phyloP scores from a whole-genome alignment of 2,329 filamentous ascomycete genomes.

The Trichoderma endophyticum region DNA sequence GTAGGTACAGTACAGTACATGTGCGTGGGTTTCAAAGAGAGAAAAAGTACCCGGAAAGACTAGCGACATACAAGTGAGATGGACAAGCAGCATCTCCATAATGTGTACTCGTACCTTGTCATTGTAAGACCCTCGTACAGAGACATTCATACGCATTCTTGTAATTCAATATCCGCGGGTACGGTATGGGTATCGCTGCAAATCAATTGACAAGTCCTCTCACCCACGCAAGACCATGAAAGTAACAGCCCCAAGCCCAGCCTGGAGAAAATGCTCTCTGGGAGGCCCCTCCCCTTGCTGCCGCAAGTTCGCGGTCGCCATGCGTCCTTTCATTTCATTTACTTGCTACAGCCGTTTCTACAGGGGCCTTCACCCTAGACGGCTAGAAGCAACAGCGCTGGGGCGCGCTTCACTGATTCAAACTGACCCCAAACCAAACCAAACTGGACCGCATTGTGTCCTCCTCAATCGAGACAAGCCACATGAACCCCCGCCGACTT shows the following conservation, averaged over 20 bases:
- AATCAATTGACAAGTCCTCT: neutral
- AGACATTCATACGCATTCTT: neutral
- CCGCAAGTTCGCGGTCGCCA: slow-evolving; percentile 4
- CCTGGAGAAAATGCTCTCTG: neutral
- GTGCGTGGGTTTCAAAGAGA: neutral
- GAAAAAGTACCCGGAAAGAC: neutral
- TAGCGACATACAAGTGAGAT: neutral
- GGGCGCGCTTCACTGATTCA: slow-evolving; percentile 12
- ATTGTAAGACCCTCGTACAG: neutral
- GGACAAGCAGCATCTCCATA: neutral
- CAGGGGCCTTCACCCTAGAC: slow-evolving; percentile 2
- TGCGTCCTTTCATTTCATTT: slow-evolving; percentile 17
- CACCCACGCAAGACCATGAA: neutral
- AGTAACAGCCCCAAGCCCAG: neutral
- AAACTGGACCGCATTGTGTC: neutral
- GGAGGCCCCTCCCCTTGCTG: slow-evolving; percentile 11
- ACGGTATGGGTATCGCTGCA: neutral
- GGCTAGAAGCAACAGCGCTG: slow-evolving; percentile 1
- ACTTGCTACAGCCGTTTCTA: slow-evolving; percentile 13
- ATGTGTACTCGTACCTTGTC: neutral
- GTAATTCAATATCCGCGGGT: neutral
- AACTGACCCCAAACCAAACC: neutral
- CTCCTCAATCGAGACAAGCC: slow-evolving; percentile 8
- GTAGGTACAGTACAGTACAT: neutral
- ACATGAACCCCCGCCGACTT: neutral